Conservation (phyloP, 495 filamentous ascomycete genomes). For the Neurospora hispaniola region DNA sequence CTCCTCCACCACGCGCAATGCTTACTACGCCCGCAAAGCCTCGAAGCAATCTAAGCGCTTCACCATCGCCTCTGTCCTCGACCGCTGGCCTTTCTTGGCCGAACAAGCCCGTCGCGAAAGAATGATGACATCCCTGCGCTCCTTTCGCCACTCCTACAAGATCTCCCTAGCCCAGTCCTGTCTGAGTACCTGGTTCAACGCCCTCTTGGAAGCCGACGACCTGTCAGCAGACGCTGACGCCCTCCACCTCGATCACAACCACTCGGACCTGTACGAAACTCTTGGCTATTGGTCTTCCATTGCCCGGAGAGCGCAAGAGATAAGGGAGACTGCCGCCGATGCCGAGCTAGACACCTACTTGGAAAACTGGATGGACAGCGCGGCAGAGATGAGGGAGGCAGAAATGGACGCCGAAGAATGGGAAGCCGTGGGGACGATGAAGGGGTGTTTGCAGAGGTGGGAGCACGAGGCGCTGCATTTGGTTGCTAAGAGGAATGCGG, state of each 20-base stretch:
- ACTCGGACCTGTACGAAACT: conserved; percentile 15
- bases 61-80: conserved; percentile 12
- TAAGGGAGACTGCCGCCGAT: conserved; percentile 15
- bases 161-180: conserved; percentile 13
- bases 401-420: conserved; percentile 17
- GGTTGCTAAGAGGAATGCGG: conserved; percentile 9
- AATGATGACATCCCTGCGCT: conserved; percentile 14
- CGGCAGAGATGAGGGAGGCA: conserved; percentile 11
- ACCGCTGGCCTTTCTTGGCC: conserved; percentile 17
- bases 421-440: conserved; percentile 12
- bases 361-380: conserved; percentile 9
- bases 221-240: conserved; percentile 9
- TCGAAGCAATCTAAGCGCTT: conserved; percentile 2
- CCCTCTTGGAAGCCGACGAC: conserved; percentile 8
- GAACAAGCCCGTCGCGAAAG: conserved; percentile 11
- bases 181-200: conserved; percentile 13
- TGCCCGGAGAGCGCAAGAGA: conserved; percentile 2
- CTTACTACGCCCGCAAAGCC: conserved; percentile 6
- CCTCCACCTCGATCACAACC: conserved; percentile 11
- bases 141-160: conserved; percentile 21
- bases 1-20: background rate
- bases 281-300: conserved; percentile 16
- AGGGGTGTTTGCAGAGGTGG: conserved; percentile 13
- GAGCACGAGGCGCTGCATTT: conserved; percentile 22
- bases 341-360: conserved; percentile 18